A percentile compares a stretch with the other conserved stretches of the same genome.
Evolutionary conservation across 2,329 filamentous ascomycete species (phyloP).

Genomic region (Fusarium cyanostomum): DNA sequence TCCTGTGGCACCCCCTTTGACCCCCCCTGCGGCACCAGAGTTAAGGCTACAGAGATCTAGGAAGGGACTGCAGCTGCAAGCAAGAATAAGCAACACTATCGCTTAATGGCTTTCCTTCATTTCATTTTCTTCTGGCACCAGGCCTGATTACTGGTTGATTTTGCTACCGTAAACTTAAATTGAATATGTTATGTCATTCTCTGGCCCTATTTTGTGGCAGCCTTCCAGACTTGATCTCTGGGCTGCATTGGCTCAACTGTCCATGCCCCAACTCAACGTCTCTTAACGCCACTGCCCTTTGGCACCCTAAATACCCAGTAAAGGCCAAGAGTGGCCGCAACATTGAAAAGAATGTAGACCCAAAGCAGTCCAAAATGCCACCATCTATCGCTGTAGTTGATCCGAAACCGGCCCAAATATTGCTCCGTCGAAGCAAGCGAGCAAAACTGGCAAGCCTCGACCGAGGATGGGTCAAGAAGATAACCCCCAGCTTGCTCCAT

Average conservation of each 20-base stretch:
- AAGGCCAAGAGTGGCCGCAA: constrained; percentile 55
- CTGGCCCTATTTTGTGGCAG: no score
- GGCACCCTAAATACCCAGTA: constrained; percentile 57
- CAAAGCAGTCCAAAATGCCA: constrained; percentile 65
- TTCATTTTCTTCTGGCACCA: no score
- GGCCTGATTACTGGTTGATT: no score
- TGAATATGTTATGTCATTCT: no score
- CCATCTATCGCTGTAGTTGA: constrained; percentile 62
- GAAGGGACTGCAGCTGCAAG: no score
- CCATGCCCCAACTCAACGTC: neutral
- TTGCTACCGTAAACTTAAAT: no score
- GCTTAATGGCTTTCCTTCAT: no score
- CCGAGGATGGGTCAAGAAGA: constrained; percentile 55
- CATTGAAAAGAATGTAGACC: constrained; percentile 61
- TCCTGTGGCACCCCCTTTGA: neutral
- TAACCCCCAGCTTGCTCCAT: constrained; percentile 57
- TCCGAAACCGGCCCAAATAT: constrained; percentile 52
- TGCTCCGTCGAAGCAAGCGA: constrained; percentile 49
- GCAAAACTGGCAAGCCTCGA: constrained; percentile 57
- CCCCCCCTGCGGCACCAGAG: neutral
- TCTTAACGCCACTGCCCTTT: constrained; percentile 38
- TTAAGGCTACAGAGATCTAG: constrained; percentile 11
- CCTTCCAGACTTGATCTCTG: no score
- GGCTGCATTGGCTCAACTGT: no score
- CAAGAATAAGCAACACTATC: no score